These are phyloP conservation scores for Phytophthora meadii DNA, from an alignment of 352 stramenopile species.

Conservation along the genomic window DNA sequence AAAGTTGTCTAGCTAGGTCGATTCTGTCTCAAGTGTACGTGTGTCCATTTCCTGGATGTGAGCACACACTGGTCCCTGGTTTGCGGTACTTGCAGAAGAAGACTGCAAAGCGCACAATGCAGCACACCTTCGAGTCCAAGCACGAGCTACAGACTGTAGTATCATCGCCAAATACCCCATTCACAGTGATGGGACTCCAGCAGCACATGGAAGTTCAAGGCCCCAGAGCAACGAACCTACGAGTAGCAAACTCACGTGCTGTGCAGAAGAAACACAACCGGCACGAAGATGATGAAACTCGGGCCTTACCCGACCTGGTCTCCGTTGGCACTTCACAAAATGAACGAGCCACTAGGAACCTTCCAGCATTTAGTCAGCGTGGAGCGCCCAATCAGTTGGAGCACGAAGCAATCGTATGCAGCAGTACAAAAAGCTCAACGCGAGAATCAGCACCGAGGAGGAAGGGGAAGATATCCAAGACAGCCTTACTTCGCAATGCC, in stretches of 20 bases:
- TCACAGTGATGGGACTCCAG: constrained; percentile 32
- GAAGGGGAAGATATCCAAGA: constrained; percentile 16
- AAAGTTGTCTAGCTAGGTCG: constrained; percentile 76
- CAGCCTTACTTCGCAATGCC: neutral
- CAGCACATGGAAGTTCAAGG: constrained; percentile 9
- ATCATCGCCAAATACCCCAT: constrained; percentile 12
- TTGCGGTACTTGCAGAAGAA: constrained; percentile 48
- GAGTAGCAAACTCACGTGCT: neutral
- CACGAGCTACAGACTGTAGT: neutral
- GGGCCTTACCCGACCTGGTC: constrained; percentile 10
- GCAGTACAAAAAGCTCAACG: neutral
- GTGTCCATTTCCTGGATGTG: constrained; percentile 61
- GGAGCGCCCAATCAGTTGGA: constrained; percentile 20
- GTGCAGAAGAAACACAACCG: constrained; percentile 1
- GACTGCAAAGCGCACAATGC: constrained; percentile 16
- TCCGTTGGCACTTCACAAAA: constrained; percentile 11
- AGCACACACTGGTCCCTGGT: constrained; percentile 65
- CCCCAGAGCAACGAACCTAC: neutral
- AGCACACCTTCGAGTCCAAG: neutral
- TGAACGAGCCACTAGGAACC: neutral
- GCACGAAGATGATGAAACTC: neutral
- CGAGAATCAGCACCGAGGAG: neutral
- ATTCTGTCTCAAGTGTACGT: constrained; percentile 67
- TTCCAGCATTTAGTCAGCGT: constrained; percentile 9
- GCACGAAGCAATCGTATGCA: constrained; percentile 13